A percentile compares a stretch with the other conserved stretches of the same genome.
phyloP scores from a whole-genome alignment of 495 filamentous ascomycete species.

The Letharia lupina region DNA sequence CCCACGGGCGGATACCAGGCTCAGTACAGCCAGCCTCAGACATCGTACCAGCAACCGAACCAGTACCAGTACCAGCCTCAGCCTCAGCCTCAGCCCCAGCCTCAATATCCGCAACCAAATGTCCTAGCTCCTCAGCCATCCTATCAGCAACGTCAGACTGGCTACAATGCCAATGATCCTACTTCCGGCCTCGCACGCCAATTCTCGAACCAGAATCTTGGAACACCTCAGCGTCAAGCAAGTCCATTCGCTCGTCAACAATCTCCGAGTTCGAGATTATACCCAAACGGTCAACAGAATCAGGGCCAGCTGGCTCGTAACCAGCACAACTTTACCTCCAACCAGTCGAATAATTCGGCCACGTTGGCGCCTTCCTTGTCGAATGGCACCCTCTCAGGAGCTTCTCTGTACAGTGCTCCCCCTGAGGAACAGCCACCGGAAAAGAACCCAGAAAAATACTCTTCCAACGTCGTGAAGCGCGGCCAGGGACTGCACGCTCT shows the following conservation, averaged over 20 bases:
- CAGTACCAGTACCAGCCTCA: constrained; percentile 55
- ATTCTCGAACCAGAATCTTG: constrained; percentile 94
- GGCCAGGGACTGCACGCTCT: constrained; percentile 47
- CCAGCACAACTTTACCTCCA: constrained; percentile 44
- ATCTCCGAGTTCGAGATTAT: constrained; percentile 59
- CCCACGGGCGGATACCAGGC: constrained; percentile 44
- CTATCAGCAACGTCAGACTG: constrained; percentile 30
- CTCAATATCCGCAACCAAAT: constrained; percentile 24
- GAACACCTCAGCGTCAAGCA: constrained; percentile 50
- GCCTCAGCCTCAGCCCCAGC: constrained; percentile 35
- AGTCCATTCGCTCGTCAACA: constrained; percentile 63
- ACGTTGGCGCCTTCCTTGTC: constrained; percentile 53
- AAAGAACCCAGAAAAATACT: constrained; percentile 68
- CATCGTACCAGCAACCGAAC: constrained; percentile 48
- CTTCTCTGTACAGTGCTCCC: constrained; percentile 30
- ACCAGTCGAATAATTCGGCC: constrained; percentile 8
- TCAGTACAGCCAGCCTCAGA: constrained; percentile 37
- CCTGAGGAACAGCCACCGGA: constrained; percentile 49
- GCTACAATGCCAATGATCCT: constrained; percentile 47
- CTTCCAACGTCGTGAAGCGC: constrained; percentile 69
- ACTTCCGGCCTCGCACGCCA: constrained; percentile 85
- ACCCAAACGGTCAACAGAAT: constrained; percentile 64
- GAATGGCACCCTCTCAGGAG: constrained; percentile 42
- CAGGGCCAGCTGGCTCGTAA: constrained; percentile 38
- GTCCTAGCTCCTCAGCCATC: constrained; percentile 23